phyloP scores from a whole-genome alignment of 208 protist species.

The Leptomonas pyrrhocoris region DNA sequence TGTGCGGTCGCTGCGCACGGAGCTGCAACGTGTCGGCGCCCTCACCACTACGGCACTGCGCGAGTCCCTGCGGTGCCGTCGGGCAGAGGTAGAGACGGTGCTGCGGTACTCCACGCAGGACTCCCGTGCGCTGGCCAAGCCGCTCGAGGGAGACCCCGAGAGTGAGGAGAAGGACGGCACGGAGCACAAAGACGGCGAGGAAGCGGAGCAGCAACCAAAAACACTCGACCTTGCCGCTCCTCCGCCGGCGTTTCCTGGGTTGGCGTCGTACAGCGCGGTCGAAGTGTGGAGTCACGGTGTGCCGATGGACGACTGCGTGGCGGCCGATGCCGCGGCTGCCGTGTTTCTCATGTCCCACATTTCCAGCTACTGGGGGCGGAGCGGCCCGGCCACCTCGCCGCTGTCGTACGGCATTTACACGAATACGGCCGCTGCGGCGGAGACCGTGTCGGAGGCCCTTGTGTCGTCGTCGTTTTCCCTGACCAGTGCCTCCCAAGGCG shows the following conservation, averaged over 20 bases:
- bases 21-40: conserved; percentile 47
- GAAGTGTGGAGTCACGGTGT: conserved; percentile 85
- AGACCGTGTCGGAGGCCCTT: conserved; percentile 30
- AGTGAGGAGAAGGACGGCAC: conserved; percentile 25
- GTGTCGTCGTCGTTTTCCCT: conserved; percentile 11
- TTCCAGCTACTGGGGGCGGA: conserved; percentile 28
- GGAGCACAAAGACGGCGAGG: conserved; percentile 16
- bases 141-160: conserved; percentile 17
- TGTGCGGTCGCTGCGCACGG: conserved; percentile 48
- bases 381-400: background rate
- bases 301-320: conserved; percentile 34
- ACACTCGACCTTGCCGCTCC: conserved; percentile 19
- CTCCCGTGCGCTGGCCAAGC: conserved; percentile 20
- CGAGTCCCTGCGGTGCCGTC: conserved; percentile 66
- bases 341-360: conserved; percentile 59
- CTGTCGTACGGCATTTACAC: conserved; percentile 35
- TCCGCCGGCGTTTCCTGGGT: conserved; percentile 45
- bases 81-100: conserved; percentile 47
- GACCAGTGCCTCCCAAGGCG: background rate
- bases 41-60: conserved; percentile 51
- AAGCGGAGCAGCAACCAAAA: conserved; percentile 5
- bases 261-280: conserved; percentile 60
- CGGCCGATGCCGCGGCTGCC: conserved; percentile 62
- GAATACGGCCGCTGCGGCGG: conserved; percentile 29
- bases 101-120: conserved; percentile 49